Conservation (phyloP, 495 filamentous ascomycete species). For the Lentithecium fluviatile region DNA sequence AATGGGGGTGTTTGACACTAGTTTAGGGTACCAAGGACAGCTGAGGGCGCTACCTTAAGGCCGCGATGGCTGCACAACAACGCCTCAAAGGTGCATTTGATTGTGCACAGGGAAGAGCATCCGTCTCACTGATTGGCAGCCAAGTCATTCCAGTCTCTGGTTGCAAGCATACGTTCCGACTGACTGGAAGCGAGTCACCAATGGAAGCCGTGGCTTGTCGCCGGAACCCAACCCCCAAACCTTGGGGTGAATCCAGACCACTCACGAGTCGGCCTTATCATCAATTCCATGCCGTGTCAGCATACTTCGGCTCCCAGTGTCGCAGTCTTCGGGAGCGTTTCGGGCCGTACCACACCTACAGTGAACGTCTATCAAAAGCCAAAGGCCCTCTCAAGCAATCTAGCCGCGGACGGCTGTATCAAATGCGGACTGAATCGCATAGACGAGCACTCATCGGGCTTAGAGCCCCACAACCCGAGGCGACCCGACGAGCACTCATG, state of each 20-base stretch:
- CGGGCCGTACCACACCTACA: too few relatives aligned
- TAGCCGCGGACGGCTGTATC: too few relatives aligned
- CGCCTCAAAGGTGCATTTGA: not conserved
- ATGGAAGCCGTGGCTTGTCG: constrained; percentile 24
- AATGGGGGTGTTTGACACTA: not conserved
- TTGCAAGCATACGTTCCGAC: constrained; percentile 29
- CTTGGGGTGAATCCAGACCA: constrained; percentile 9
- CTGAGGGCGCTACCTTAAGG: not conserved
- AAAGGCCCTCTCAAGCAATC: too few relatives aligned
- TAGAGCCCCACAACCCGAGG: constrained; percentile 23
- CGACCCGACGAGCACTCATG: constrained; percentile 9
- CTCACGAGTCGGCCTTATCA: not conserved
- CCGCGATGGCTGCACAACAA: not conserved
- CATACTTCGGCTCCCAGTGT: too few relatives aligned
- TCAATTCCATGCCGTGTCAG: too few relatives aligned
- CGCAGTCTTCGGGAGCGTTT: too few relatives aligned
- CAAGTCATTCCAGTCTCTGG: constrained; percentile 4
- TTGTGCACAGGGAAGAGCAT: constrained; percentile 26
- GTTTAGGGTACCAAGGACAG: not conserved
- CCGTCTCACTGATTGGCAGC: constrained; percentile 17
- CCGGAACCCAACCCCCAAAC: constrained; percentile 12
- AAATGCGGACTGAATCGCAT: too few relatives aligned
- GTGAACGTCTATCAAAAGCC: too few relatives aligned
- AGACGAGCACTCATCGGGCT: constrained; percentile 1
- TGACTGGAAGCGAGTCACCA: constrained; percentile 31